Evolutionary conservation across 176 grass and related monocot species (phyloP).

Genomic region (Carex cristatella): DNA sequence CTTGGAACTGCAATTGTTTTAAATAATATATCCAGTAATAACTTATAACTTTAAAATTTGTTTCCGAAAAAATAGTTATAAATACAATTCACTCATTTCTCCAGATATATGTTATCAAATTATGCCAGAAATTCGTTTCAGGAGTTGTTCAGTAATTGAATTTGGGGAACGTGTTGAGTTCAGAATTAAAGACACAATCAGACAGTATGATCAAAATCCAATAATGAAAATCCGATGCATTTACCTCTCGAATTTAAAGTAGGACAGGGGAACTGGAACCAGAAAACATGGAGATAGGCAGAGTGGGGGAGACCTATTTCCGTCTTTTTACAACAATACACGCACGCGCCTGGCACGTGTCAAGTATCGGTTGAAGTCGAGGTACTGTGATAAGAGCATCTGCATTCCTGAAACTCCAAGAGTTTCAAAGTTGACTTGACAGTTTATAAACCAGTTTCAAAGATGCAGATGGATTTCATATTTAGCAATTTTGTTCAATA

Average conservation of each 20-base stretch:
- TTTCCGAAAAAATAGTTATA: not conserved
- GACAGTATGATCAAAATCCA: not conserved
- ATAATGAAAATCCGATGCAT: not conserved
- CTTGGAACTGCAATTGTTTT: too few species aligned
- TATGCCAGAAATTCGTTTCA: not conserved
- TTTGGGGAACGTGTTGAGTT: slow-evolving; percentile 2
- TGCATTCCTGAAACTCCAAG: too few species aligned
- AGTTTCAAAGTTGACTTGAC: too few species aligned
- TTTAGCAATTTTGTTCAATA: too few species aligned
- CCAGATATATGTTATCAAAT: not conserved
- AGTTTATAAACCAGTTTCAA: too few species aligned
- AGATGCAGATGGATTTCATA: too few species aligned
- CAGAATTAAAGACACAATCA: not conserved
- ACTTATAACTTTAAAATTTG: not conserved
- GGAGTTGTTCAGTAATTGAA: not conserved
- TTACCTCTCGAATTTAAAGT: slow-evolving; percentile 5
- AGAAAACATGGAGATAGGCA: not conserved
- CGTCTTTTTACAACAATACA: not conserved
- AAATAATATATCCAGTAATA: not conserved
- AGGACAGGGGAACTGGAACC: not conserved
- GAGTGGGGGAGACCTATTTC: not conserved
- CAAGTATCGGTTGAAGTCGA: slow-evolving; percentile 5
- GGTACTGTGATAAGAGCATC: not conserved
- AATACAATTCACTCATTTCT: not conserved
- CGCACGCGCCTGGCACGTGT: slow-evolving; percentile 6